Percentiles rank a stretch among this genome's conserved stretches.
These are phyloP conservation scores for Cochlearia excelsa DNA, from an alignment of 345 rosid species.

Conservation along the genomic window DNA sequence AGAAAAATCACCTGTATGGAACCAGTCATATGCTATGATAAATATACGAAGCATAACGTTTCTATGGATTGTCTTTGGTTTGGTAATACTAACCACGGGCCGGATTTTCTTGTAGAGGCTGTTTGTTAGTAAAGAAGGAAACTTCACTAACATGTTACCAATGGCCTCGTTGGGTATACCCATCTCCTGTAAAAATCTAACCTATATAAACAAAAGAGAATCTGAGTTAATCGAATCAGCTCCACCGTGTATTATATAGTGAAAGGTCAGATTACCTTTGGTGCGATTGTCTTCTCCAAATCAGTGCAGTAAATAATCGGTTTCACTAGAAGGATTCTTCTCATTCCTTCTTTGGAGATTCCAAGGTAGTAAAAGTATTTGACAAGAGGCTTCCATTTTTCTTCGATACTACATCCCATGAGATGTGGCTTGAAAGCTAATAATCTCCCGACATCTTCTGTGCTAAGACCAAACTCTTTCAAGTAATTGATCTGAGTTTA, in stretches of 20 bases:
- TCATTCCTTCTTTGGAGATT: constrained; percentile 79
- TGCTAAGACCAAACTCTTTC: constrained; percentile 81
- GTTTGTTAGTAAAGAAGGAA: constrained; percentile 72
- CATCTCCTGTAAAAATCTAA: constrained; percentile 69
- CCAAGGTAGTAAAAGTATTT: constrained; percentile 86
- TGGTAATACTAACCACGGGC: constrained; percentile 66
- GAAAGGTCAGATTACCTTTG: constrained; percentile 48
- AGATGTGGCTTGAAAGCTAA: constrained; percentile 82
- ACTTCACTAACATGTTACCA: constrained; percentile 88
- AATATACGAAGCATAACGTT: not conserved
- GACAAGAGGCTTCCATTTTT: constrained; percentile 84
- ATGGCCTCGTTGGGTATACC: constrained; percentile 80
- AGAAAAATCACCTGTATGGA: constrained; percentile 66
- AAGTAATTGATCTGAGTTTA: constrained; percentile 58
- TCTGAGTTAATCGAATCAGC: constrained; percentile 24
- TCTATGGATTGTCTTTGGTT: constrained; percentile 3
- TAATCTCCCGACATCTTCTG: constrained; percentile 69
- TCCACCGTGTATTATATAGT: not conserved
- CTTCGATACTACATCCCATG: constrained; percentile 80
- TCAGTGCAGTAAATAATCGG: constrained; percentile 81
- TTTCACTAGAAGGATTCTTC: constrained; percentile 74
- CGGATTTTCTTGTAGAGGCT: constrained; percentile 85
- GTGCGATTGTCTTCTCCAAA: constrained; percentile 62
- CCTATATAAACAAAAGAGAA: constrained; percentile 45
- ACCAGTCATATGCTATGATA: constrained; percentile 2